Evolutionary conservation across 805 yeast genomes (phyloP), one percentile per base, ranked within the genome.

Genomic region (Brettanomyces sp.): DNA sequence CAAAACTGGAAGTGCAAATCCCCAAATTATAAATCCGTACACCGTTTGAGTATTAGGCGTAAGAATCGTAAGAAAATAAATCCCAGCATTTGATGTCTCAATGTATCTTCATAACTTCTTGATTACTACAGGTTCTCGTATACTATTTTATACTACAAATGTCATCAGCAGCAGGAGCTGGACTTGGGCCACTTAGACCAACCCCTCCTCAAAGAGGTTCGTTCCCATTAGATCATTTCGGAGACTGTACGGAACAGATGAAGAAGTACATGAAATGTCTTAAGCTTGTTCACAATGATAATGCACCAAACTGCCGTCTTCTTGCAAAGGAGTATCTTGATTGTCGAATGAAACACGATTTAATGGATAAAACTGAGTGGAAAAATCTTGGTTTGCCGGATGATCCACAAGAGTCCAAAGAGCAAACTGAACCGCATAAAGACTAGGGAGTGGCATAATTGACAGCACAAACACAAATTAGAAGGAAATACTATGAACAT

Each of bases 121-220:
- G 18, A 18, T 18, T 18, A 18, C 18, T 18, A 18, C 18, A 2
- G 18, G 18, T 18, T 18, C 9, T 6, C 32, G 11, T 9, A 6
- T 28, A 28, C 7, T 28, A 28, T 28, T 9, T 7, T 28, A 28
- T 28, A 28, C 11, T 7, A 7, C 7, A 28, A 28, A 28, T 28
- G 32, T 28, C 32, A 28, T 28, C 32, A 28, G 32, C 32, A 9
- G 32, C 32, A 28, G 32, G 80, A 33, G 71, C 70, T 48, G 59
- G 74, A 13, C 54, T 72, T 42, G 60, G 65, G 38, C 66, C 72
- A 38, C 73, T 83, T 70, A 70, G 79, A 12, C 96, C 97, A 8
- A 83, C 91, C 0, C 96, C 99, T 22, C 99, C 99, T 2, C 96
- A 91, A 53, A 70, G 96, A 53, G 99, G 99, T 0, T 87, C 98